Evolutionary conservation across 805 yeast genomes (phyloP).

Genomic region (Tetrapisispora namnaoensis): DNA sequence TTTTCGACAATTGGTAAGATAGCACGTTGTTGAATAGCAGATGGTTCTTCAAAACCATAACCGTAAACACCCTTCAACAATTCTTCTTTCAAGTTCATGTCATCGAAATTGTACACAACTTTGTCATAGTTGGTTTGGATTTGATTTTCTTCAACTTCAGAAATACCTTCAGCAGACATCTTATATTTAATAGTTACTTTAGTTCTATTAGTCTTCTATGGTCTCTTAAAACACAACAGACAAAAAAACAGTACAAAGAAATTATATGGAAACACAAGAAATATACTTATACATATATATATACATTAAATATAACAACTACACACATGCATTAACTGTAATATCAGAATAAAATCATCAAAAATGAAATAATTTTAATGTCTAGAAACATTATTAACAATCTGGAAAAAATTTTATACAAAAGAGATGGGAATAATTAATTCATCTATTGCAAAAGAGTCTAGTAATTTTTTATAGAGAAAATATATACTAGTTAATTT

Average conservation of each 20-base stretch:
- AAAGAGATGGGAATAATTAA: no score
- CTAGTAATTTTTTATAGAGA: no score
- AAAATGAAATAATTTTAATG: no score
- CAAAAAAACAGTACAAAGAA: not conserved
- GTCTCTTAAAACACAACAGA: not conserved
- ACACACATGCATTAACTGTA: no score
- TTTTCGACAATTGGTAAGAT: conserved; percentile 90
- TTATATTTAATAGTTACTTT: conserved; percentile 5
- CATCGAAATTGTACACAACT: conserved; percentile 69
- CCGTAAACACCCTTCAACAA: conserved; percentile 61
- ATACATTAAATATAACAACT: no score
- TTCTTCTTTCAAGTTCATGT: conserved; percentile 61
- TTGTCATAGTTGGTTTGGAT: conserved; percentile 96
- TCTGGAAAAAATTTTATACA: no score
- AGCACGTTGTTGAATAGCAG: conserved; percentile 96
- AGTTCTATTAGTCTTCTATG: conserved; percentile 4
- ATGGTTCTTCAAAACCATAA: conserved; percentile 92
- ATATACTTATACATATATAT: not conserved
- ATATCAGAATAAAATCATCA: no score
- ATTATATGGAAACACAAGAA: not conserved
- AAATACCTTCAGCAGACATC: conserved; percentile 47
- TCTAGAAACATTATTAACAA: no score
- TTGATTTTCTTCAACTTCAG: conserved; percentile 71
- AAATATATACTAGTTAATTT: no score
- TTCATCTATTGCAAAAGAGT: no score